A percentile compares a stretch with the other conserved stretches of the same genome.
These are phyloP conservation scores for Colletotrichum chlorophyti DNA, from an alignment of 2,329 filamentous ascomycete genomes.

Conservation along the genomic window DNA sequence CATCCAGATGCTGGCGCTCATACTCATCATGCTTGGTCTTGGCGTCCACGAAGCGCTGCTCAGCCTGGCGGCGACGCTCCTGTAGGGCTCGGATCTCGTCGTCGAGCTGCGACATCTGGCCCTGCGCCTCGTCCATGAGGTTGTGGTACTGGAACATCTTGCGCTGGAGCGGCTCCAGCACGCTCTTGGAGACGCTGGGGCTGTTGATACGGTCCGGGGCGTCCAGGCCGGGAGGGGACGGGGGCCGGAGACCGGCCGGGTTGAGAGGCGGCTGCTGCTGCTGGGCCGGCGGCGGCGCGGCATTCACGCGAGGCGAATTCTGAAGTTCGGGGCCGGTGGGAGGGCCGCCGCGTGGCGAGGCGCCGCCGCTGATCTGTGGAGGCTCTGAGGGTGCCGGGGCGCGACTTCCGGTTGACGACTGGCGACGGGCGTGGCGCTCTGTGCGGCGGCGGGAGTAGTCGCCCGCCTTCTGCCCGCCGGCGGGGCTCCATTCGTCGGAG, in stretches of 20 bases:
- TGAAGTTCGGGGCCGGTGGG: background rate
- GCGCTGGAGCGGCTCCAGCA: conserved; percentile 51
- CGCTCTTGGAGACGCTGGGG: conserved; percentile 49
- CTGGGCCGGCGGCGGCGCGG: background rate
- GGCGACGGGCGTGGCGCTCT: conserved; percentile 27
- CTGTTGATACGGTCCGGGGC: conserved; percentile 47
- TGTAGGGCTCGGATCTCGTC: conserved; percentile 49
- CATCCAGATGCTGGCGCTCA: conserved; percentile 47
- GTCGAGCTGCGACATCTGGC: conserved; percentile 49
- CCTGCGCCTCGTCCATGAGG: conserved; percentile 49
- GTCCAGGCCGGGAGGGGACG: background rate
- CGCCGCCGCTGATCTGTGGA: conserved; percentile 14
- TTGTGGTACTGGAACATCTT: conserved; percentile 52
- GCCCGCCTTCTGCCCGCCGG: background rate
- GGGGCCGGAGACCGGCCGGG: conserved; percentile 1
- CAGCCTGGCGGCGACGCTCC: conserved; percentile 47
- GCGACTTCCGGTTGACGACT: conserved; percentile 19
- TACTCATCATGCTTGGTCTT: conserved; percentile 54
- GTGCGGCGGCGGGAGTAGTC: conserved; percentile 26
- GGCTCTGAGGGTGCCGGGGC: background rate
- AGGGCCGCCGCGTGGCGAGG: background rate
- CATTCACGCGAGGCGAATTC: background rate
- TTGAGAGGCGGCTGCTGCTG: background rate
- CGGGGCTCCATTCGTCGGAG: conserved; percentile 22
- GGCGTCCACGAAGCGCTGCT: conserved; percentile 49